Percentiles rank a stretch among this genome's conserved stretches.
These are phyloP conservation scores for Coemansia sp. DNA, from an alignment of 192 early-diverging fungal genomes.

Conservation along the genomic window DNA sequence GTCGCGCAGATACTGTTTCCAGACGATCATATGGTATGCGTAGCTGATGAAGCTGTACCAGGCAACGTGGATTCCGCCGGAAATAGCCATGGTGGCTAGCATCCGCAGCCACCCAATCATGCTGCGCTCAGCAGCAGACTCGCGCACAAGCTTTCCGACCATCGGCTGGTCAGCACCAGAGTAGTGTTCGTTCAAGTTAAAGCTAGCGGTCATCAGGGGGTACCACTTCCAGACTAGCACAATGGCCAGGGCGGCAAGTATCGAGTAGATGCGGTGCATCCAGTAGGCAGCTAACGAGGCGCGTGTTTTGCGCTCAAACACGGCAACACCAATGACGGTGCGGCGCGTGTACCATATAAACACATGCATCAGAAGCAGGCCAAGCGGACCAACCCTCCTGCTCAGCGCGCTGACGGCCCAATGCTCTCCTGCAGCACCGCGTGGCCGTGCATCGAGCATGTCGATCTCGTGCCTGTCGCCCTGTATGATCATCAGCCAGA, in stretches of 20 bases:
- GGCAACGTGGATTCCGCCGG: slow-evolving; percentile 39
- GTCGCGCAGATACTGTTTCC: slow-evolving; percentile 48
- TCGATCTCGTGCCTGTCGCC: slow-evolving; percentile 23
- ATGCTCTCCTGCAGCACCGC: background rate
- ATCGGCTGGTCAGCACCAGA: background rate
- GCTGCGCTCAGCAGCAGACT: slow-evolving; percentile 22
- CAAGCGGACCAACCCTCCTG: slow-evolving; percentile 29
- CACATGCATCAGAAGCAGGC: slow-evolving; percentile 34
- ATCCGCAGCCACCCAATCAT: slow-evolving; percentile 19
- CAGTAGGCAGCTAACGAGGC: slow-evolving; percentile 25
- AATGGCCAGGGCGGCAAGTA: slow-evolving; percentile 30
- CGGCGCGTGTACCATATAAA: slow-evolving; percentile 51
- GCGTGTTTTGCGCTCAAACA: slow-evolving; percentile 44
- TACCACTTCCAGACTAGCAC: slow-evolving; percentile 40
- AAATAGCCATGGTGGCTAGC: slow-evolving; percentile 25
- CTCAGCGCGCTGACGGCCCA: slow-evolving; percentile 19
- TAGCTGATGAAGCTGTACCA: slow-evolving; percentile 59
- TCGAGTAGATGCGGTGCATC: slow-evolving; percentile 46
- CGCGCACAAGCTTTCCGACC: slow-evolving; percentile 6
- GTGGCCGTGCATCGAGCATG: background rate
- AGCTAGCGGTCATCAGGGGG: slow-evolving; percentile 28
- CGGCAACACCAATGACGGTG: slow-evolving; percentile 43
- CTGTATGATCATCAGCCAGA: slow-evolving; percentile 40
- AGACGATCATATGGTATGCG: slow-evolving; percentile 49
- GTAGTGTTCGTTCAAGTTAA: slow-evolving; percentile 12